Evolutionary conservation across 352 stramenopile species (phyloP).

Genomic region (Plasmopara halstedii): DNA sequence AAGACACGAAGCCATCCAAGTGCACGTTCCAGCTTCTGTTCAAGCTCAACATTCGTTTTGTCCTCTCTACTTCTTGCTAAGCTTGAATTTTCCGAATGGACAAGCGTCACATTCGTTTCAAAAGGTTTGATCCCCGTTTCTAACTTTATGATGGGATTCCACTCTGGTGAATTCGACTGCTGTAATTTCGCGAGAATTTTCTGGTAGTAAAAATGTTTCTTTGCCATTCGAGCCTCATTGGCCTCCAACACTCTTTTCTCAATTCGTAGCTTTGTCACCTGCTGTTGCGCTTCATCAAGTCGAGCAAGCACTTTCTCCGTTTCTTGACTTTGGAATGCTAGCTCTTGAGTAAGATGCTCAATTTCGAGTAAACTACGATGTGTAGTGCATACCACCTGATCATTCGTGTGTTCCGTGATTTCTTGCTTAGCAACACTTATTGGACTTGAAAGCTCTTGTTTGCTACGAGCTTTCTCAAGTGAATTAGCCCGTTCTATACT

Average conservation of each 20-base stretch:
- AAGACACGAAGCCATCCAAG: slow-evolving; percentile 43
- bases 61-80: slow-evolving; percentile 1
- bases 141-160: no score
- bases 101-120: no score
- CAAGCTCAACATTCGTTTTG: slow-evolving; percentile 14
- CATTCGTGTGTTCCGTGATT: slow-evolving; percentile 46
- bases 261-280: slow-evolving; percentile 36
- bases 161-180: not conserved
- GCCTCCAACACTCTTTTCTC: slow-evolving; percentile 42
- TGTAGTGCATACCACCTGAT: slow-evolving; percentile 58
- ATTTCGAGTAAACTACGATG: slow-evolving; percentile 80
- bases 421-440: slow-evolving; percentile 49
- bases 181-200: slow-evolving; percentile 55
- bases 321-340: slow-evolving; percentile 65
- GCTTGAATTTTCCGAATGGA: slow-evolving; percentile 1
- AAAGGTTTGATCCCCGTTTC: no score
- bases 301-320: slow-evolving; percentile 58
- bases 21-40: slow-evolving; percentile 25
- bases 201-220: slow-evolving; percentile 68
- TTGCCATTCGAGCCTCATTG: slow-evolving; percentile 48
- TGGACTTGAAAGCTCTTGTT: slow-evolving; percentile 57
- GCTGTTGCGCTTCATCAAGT: slow-evolving; percentile 32
- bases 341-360: slow-evolving; percentile 62
- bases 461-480: slow-evolving; percentile 53
- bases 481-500: slow-evolving; percentile 55